A percentile compares a stretch with the other conserved stretches of the same genome.
Evolutionary conservation across 2,329 filamentous ascomycete species (phyloP).

Genomic region (Ascomycota sp.): DNA sequence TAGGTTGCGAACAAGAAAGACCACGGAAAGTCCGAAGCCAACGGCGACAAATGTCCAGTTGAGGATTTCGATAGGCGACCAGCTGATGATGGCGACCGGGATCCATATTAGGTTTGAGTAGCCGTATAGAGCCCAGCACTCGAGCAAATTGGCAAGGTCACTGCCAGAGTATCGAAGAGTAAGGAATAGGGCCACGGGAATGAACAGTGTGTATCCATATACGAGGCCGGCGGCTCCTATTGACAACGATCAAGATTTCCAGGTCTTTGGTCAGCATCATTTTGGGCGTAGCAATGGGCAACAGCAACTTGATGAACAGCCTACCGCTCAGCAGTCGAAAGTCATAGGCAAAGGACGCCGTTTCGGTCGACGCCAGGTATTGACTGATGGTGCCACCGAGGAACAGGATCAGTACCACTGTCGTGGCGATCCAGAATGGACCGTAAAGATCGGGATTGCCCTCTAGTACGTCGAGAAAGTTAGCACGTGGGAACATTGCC

Average conservation of each 20-base stretch:
- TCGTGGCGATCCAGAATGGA: constrained; percentile 96
- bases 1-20: constrained; percentile 68
- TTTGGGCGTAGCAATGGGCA: no score
- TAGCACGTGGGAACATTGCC: constrained; percentile 74
- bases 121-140: constrained; percentile 89
- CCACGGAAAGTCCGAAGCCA: constrained; percentile 63
- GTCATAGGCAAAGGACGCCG: constrained; percentile 70
- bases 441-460: constrained; percentile 95
- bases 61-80: constrained; percentile 66
- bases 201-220: constrained; percentile 82
- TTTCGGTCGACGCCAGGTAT: constrained; percentile 52
- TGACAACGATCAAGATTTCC: no score
- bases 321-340: constrained; percentile 70
- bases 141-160: constrained; percentile 77
- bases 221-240: constrained; percentile 69
- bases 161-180: constrained; percentile 89
- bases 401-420: constrained; percentile 88
- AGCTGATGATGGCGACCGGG: constrained; percentile 75
- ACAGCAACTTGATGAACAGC: no score
- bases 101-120: constrained; percentile 98
- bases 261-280: no score
- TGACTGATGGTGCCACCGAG: constrained; percentile 86
- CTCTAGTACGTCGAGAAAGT: constrained; percentile 93
- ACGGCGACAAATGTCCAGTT: constrained; percentile 89
- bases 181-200: constrained; percentile 71